Conservation (phyloP, 768 basidiomycete genomes). For the Leccinum truebloodii region DNA sequence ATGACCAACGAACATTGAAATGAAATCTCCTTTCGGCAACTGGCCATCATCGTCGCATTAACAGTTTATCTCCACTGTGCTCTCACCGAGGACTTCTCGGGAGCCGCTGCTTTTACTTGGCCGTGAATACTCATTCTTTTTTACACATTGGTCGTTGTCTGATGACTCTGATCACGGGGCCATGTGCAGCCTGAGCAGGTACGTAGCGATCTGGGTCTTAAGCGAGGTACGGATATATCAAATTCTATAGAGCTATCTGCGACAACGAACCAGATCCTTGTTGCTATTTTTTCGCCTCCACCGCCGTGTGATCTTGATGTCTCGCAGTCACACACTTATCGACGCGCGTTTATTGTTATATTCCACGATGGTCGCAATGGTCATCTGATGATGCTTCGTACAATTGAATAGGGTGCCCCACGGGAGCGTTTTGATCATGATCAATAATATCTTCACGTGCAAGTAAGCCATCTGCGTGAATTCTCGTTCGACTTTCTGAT, state of each 20-base stretch:
- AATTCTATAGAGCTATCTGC: neutral
- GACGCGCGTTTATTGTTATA: neutral
- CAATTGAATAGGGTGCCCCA: neutral
- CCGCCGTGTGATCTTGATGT: neutral
- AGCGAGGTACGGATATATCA: neutral
- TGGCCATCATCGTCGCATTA: neutral
- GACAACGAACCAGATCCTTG: neutral
- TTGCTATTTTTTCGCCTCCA: neutral
- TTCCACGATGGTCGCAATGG: neutral
- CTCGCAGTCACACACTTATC: neutral
- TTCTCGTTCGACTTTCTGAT: neutral
- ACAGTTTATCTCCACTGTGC: neutral
- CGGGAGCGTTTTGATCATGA: constrained; percentile 14
- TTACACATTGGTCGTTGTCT: neutral
- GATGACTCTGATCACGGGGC: constrained; percentile 1
- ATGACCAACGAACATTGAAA: neutral
- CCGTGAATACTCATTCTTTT: neutral
- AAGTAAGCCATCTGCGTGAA: neutral
- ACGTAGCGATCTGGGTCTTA: neutral
- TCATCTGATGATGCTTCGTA: neutral
- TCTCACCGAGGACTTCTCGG: neutral
- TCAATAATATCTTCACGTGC: neutral
- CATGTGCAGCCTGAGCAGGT: neutral
- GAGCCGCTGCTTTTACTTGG: neutral
- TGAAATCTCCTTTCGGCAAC: too few relatives aligned